A percentile compares a stretch with the other conserved stretches of the same genome.
phyloP scores from a whole-genome alignment of 768 basidiomycete genomes.

The Solioccasus polychromus region DNA sequence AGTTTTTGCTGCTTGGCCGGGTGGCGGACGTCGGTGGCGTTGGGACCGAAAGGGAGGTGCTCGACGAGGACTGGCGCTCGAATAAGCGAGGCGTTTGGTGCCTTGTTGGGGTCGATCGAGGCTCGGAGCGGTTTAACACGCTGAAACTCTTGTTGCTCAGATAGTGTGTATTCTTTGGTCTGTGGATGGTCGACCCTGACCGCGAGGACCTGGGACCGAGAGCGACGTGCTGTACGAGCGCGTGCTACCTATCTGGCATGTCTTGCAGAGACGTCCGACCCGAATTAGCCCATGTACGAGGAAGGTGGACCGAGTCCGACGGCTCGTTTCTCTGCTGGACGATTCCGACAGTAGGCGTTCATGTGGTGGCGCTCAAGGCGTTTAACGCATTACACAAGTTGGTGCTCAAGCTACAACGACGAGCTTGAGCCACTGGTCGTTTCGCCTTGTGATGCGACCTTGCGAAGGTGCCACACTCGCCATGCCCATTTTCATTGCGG shows the following conservation, averaged over 20 bases:
- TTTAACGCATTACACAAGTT: conserved; percentile 88
- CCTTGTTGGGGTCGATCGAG: conserved; percentile 72
- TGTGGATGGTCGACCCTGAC: background rate
- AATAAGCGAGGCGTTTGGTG: conserved; percentile 70
- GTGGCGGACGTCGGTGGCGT: too few relatives aligned
- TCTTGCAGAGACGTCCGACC: conserved; percentile 83
- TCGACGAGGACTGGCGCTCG: too few relatives aligned
- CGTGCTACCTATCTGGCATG: conserved; percentile 70
- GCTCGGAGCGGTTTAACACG: conserved; percentile 89
- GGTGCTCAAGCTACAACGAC: conserved; percentile 86
- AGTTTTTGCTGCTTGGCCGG: too few relatives aligned
- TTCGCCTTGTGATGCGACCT: conserved; percentile 78
- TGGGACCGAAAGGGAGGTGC: too few relatives aligned
- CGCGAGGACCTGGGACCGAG: conserved; percentile 60
- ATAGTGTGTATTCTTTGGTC: conserved; percentile 61
- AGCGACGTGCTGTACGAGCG: conserved; percentile 77
- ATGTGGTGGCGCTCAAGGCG: conserved; percentile 78
- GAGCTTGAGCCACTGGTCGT: conserved; percentile 90
- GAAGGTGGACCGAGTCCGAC: conserved; percentile 93
- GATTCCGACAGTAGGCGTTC: conserved; percentile 71
- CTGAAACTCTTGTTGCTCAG: conserved; percentile 86
- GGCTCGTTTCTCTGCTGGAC: conserved; percentile 79
- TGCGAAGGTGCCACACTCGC: conserved; percentile 81
- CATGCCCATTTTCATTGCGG: conserved; percentile 86
- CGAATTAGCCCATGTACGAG: conserved; percentile 85